Evolutionary conservation across 352 stramenopile genomes (phyloP).

Genomic region (Pythium oligandrum): DNA sequence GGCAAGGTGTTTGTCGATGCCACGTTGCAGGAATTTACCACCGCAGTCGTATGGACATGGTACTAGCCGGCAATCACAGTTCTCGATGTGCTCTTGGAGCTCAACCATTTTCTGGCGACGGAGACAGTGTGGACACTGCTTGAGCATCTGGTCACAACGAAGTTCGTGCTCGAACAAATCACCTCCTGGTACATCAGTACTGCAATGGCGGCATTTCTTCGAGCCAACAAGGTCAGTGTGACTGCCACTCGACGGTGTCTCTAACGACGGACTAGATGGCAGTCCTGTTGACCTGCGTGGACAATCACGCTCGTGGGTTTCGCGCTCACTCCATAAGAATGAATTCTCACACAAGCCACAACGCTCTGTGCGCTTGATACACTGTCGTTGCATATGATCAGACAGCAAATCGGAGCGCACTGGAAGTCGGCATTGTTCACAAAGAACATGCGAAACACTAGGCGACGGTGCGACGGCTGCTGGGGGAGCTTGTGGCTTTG

Average conservation of each 20-base stretch:
- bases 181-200: constrained; percentile 27
- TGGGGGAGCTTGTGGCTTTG: no score
- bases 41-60: constrained; percentile 73
- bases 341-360: constrained; percentile 36
- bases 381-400: constrained; percentile 55
- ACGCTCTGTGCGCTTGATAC: constrained; percentile 41
- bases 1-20: constrained; percentile 67
- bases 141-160: constrained; percentile 74
- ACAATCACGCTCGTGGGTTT: constrained; percentile 28
- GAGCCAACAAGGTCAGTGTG: no score
- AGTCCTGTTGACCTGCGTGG: background rate
- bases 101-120: constrained; percentile 74
- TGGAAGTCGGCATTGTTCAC: constrained; percentile 42
- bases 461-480: no score
- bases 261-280: no score
- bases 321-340: constrained; percentile 38
- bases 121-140: constrained; percentile 80
- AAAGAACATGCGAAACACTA: constrained; percentile 19
- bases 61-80: constrained; percentile 74
- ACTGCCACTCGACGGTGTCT: no score
- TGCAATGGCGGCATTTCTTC: constrained; percentile 67
- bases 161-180: constrained; percentile 72
- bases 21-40: constrained; percentile 74
- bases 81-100: constrained; percentile 78
- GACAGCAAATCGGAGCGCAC: constrained; percentile 37